Conservation (phyloP, 2,329 filamentous ascomycete genomes). For the Colletotrichum sidae region DNA sequence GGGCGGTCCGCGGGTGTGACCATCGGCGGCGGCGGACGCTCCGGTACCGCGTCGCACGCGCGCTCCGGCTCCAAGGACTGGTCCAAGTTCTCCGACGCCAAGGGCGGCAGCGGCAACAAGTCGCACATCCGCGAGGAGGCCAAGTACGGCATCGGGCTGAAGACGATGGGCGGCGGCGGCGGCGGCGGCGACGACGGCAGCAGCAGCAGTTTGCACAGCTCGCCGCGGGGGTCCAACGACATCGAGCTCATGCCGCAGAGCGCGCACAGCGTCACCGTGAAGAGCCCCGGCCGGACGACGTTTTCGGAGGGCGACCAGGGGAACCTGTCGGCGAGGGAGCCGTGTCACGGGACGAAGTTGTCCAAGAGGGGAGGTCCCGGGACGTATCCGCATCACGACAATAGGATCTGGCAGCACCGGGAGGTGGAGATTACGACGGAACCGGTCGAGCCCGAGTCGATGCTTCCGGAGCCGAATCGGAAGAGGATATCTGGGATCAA, state of each 20-base stretch:
- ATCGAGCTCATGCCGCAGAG: constrained; percentile 18
- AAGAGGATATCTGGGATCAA: constrained; percentile 18
- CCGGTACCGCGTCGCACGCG: constrained; percentile 13
- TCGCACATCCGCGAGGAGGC: constrained; percentile 18
- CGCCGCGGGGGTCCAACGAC: constrained; percentile 17
- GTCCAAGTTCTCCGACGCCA: constrained; percentile 11
- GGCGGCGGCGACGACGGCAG: constrained; percentile 36
- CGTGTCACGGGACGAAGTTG: constrained; percentile 21
- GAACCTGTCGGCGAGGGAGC: constrained; percentile 14
- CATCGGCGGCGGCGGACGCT: constrained; percentile 27
- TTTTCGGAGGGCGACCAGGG: constrained; percentile 11
- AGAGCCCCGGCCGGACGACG: background rate
- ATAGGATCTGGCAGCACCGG: constrained; percentile 34
- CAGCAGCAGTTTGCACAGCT: constrained; percentile 33
- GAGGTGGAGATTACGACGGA: constrained; percentile 34
- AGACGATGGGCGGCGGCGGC: constrained; percentile 36
- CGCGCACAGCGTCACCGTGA: constrained; percentile 24
- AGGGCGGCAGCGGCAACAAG: background rate
- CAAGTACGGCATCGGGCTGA: constrained; percentile 39
- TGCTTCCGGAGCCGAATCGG: constrained; percentile 12
- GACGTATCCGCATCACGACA: constrained; percentile 17
- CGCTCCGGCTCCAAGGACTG: constrained; percentile 20
- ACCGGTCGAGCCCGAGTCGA: constrained; percentile 32
- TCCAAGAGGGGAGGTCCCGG: background rate
- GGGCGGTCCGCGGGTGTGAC: constrained; percentile 20